Evolutionary conservation across 1,139 yeast species (phyloP), one percentile per base, ranked within the genome.

Genomic region (Magnusiomyces magnusii): DNA sequence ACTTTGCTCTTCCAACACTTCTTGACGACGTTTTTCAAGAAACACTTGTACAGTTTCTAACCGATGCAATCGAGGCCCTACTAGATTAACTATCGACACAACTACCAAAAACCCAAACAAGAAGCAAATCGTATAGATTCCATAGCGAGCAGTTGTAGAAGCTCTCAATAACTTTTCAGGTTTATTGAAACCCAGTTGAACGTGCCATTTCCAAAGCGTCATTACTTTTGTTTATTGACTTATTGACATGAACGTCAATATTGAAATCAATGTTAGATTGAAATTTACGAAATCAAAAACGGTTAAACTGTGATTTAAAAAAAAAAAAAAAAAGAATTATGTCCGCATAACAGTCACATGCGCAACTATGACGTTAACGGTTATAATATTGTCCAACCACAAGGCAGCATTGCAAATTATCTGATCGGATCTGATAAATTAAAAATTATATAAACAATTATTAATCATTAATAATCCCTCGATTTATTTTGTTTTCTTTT

Each of bases 151-250:
- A 7, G 61, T 58, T 15, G 53, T 47, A 23, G 28, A 5, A 39
- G 57, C 50, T 47, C 61, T 57, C n/a, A 47, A 31, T 9, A 36
- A 24, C 47, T 58, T 58, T 13, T 58, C 61, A 9, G 44, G 51
- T 36, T 50, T 50, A 9, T 56, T 31, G 5, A 55, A 50, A 31
- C 44, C 42, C 23, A 47, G 34, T 15, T 21, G 27, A 19, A 58
- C 36, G 24, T 53, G 54, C 60, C 60, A 58, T 31, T 34, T 34
- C 13, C 44, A 10, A 3, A 39, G 19, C 44, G 19, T 39, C 44
- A 15, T 15, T 39, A 17, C 19, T 9, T 15, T 9, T 15, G 19
- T 39, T 17, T 28, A 52, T 41, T 27, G 21, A 41, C 23, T 39
- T 10, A 3, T 10, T 39, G 44, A 3, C n/a, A n/a, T n/a, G n/a